Percentiles rank a stretch among this genome's conserved stretches.
These are phyloP conservation scores for Wickerhamiella siamensis DNA, from an alignment of 805 yeast genomes.

Conservation along the genomic window DNA sequence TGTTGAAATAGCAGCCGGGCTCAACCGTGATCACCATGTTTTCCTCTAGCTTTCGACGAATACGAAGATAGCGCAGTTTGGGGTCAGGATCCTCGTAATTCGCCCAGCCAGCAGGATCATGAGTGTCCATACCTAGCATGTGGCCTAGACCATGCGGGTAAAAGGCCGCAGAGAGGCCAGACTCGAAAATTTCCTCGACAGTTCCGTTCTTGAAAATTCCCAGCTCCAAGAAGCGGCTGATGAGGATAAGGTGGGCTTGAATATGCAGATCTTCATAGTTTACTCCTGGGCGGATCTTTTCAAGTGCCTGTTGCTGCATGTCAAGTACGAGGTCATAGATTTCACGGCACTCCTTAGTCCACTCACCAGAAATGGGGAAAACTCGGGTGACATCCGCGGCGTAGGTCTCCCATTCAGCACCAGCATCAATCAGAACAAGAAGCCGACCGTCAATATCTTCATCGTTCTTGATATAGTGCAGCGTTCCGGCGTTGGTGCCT, in stretches of 20 bases:
- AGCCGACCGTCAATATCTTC: slow-evolving; percentile 42
- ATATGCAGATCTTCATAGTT: slow-evolving; percentile 77
- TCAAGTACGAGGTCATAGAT: slow-evolving; percentile 65
- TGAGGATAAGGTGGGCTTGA: slow-evolving; percentile 62
- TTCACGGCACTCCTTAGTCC: slow-evolving; percentile 75
- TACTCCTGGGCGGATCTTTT: slow-evolving; percentile 65
- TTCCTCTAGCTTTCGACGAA: slow-evolving; percentile 54
- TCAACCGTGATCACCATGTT: slow-evolving; percentile 90
- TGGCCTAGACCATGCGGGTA: slow-evolving; percentile 97
- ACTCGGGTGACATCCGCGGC: slow-evolving; percentile 91
- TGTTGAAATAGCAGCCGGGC: slow-evolving; percentile 88
- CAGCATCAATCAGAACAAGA: slow-evolving; percentile 81
- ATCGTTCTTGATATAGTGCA: slow-evolving; percentile 80
- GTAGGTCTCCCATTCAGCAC: slow-evolving; percentile 92
- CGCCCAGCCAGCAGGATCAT: slow-evolving; percentile 84
- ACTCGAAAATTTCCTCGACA: slow-evolving; percentile 51
- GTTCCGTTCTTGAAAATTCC: slow-evolving; percentile 56
- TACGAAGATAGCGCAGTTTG: slow-evolving; percentile 58
- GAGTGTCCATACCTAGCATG: slow-evolving; percentile 85
- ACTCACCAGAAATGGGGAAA: slow-evolving; percentile 81
- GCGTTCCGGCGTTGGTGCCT: slow-evolving; percentile 80
- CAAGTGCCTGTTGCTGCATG: slow-evolving; percentile 69
- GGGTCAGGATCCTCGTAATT: slow-evolving; percentile 76
- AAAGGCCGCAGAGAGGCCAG: slow-evolving; percentile 62
- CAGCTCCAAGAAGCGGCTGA: slow-evolving; percentile 51